Evolutionary conservation across 2,329 filamentous ascomycete genomes (phyloP).

Genomic region (Onygenales sp.): DNA sequence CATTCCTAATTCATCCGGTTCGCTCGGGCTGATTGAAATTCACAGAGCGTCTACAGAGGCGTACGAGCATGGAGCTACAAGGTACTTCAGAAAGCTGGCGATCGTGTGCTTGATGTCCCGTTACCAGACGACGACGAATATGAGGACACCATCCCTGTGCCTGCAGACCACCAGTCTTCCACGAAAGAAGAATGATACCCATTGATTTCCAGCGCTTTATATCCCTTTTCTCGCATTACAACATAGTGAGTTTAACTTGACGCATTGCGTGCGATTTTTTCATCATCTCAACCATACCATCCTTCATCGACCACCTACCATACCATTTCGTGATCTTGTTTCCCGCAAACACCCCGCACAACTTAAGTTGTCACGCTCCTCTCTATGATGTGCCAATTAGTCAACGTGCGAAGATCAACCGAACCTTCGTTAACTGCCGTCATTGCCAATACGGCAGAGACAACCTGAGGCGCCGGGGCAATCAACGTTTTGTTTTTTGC

Average conservation of each 20-base stretch:
- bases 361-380: conserved; percentile 90
- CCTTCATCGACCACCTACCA: not conserved
- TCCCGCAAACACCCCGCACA: conserved; percentile 51
- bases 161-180: conserved; percentile 11
- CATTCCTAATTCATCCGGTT: not conserved
- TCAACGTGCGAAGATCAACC: conserved; percentile 81
- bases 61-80: conserved; percentile 64
- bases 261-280: not conserved
- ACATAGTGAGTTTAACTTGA: not conserved
- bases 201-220: conserved; percentile 1
- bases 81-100: conserved; percentile 66
- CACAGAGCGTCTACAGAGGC: conserved; percentile 69
- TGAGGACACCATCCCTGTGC: conserved; percentile 20
- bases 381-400: conserved; percentile 86
- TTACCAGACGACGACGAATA: conserved; percentile 44
- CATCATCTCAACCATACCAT: not conserved
- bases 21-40: not conserved
- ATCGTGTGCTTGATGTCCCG: conserved; percentile 68
- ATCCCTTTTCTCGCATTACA: conserved; percentile 1
- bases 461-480: not conserved
- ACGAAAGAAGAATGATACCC: conserved; percentile 20
- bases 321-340: not conserved
- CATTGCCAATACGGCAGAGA: not conserved
- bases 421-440: conserved; percentile 25
- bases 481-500: conserved; percentile 10